Percentiles rank a stretch among this genome's conserved stretches.
Conservation (phyloP, 2,329 filamentous ascomycete genomes). For the Claviceps sp. region DNA sequence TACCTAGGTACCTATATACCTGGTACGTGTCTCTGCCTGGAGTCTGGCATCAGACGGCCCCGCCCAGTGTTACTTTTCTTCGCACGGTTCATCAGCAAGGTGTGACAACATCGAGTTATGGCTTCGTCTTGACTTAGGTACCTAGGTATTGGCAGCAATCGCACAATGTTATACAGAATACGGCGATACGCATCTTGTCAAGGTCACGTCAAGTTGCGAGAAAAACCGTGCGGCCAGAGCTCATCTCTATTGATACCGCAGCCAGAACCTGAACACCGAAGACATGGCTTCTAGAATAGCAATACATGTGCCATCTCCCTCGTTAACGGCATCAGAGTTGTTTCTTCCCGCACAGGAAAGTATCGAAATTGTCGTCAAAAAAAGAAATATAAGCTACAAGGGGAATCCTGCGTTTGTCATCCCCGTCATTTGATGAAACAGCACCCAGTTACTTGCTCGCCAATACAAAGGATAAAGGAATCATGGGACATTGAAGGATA, state of each 20-base stretch:
- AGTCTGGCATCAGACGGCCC: no score
- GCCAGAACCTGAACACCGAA: not conserved
- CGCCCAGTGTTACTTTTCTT: no score
- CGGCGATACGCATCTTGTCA: no score
- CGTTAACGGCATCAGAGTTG: not conserved
- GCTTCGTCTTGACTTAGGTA: not conserved
- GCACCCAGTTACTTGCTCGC: slow-evolving; percentile 1
- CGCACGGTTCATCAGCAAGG: no score
- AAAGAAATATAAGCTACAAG: slow-evolving; percentile 2
- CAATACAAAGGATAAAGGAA: slow-evolving; percentile 15
- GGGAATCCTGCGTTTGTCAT: slow-evolving; percentile 15
- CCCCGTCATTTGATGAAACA: slow-evolving; percentile 9
- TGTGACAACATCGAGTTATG: no score
- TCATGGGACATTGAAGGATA: slow-evolving; percentile 20
- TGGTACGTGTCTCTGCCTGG: no score
- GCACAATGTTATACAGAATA: no score
- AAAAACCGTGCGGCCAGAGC: not conserved
- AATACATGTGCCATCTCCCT: not conserved
- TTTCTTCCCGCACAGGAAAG: slow-evolving; percentile 1
- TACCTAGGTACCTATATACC: not conserved
- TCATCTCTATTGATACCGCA: not conserved
- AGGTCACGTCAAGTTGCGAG: no score
- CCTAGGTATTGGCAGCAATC: not conserved
- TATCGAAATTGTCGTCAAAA: slow-evolving; percentile 18
- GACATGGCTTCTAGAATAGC: slow-evolving; percentile 2